Conservation (phyloP, 495 filamentous ascomycete species). For the Aspergillus leporis region DNA sequence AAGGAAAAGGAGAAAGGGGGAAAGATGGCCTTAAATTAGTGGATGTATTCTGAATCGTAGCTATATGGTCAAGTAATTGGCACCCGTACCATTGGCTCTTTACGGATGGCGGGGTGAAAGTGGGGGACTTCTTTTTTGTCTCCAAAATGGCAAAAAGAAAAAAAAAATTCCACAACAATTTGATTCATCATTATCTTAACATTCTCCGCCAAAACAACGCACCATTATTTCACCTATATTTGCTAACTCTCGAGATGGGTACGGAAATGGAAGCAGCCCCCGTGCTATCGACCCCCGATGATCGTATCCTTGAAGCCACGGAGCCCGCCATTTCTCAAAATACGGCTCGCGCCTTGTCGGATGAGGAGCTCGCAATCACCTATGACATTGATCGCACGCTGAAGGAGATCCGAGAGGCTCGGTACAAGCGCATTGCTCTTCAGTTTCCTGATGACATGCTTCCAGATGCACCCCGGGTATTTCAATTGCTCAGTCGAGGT, state of each 20-base stretch:
- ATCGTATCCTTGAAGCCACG: conserved; percentile 67
- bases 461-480: conserved; percentile 79
- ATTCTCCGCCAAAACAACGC: conserved; percentile 13
- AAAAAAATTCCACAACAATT: conserved; percentile 18
- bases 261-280: conserved; percentile 57
- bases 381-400: conserved; percentile 89
- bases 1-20: background rate
- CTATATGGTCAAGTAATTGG: conserved; percentile 18
- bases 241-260: conserved; percentile 23
- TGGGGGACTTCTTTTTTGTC: conserved; percentile 30
- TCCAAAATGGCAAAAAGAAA: conserved; percentile 14
- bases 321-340: conserved; percentile 33
- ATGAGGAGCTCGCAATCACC: conserved; percentile 71
- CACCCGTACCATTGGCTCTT: conserved; percentile 26
- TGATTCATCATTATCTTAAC: conserved; percentile 8
- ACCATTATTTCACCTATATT: background rate
- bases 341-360: conserved; percentile 43
- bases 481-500: conserved; percentile 63
- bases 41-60: too few relatives aligned
- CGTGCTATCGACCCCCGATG: conserved; percentile 84
- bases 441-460: conserved; percentile 96
- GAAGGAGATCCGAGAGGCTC: conserved; percentile 65
- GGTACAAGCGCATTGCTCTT: conserved; percentile 77
- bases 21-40: too few relatives aligned
- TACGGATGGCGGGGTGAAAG: conserved; percentile 35